These are phyloP conservation scores for Beauveria scarabaeidicola DNA, from an alignment of 2,329 filamentous ascomycete genomes.

Conservation along the genomic window DNA sequence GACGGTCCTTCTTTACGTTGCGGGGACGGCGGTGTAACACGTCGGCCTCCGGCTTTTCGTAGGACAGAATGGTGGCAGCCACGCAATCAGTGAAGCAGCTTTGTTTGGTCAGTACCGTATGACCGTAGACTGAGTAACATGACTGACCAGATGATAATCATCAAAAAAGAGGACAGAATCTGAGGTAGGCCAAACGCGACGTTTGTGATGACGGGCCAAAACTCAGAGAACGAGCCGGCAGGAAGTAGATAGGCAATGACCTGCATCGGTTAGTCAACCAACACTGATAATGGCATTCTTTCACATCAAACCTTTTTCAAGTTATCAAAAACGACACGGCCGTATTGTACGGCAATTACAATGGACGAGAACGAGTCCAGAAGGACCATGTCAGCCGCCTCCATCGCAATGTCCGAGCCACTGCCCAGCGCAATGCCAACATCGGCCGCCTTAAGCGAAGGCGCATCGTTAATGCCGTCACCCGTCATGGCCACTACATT, in stretches of 20 bases:
- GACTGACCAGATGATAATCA: constrained; percentile 54
- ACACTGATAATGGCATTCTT: background rate
- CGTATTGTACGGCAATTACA: constrained; percentile 63
- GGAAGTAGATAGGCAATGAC: constrained; percentile 61
- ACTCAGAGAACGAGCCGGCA: constrained; percentile 65
- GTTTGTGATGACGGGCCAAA: constrained; percentile 68
- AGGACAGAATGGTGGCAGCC: constrained; percentile 64
- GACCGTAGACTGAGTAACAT: background rate
- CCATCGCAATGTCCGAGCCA: constrained; percentile 75
- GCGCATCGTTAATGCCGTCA: constrained; percentile 80
- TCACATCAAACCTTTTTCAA: constrained; percentile 49
- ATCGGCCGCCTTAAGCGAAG: constrained; percentile 70
- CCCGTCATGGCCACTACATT: constrained; percentile 76
- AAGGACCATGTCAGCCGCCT: constrained; percentile 73
- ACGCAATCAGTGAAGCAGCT: constrained; percentile 70
- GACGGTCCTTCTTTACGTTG: constrained; percentile 57
- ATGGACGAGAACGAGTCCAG: constrained; percentile 67
- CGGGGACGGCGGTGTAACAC: constrained; percentile 62
- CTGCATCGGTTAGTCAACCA: constrained; percentile 8
- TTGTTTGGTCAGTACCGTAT: constrained; percentile 12
- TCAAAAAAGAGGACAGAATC: constrained; percentile 63
- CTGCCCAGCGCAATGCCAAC: constrained; percentile 75
- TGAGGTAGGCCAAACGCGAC: constrained; percentile 66
- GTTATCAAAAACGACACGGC: constrained; percentile 71
- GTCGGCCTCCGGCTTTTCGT: constrained; percentile 69